phyloP scores from a whole-genome alignment of 768 basidiomycete genomes.

The Phylloporus sp. region DNA sequence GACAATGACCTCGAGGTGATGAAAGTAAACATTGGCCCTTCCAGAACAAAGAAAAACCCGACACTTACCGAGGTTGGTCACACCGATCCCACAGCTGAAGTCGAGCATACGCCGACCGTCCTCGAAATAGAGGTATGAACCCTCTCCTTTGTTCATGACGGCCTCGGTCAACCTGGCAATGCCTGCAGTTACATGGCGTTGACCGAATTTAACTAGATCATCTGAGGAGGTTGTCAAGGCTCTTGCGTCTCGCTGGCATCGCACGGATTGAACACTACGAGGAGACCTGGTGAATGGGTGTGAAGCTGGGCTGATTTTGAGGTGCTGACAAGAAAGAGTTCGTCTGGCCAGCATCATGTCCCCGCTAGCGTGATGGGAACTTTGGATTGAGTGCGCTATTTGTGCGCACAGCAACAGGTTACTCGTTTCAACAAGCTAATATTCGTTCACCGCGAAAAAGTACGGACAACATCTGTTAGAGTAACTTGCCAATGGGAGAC shows the following conservation, averaged over 20 bases:
- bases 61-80: constrained; percentile 69
- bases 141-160: constrained; percentile 61
- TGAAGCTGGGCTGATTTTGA: not conserved
- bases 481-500: constrained; percentile 34
- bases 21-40: not conserved
- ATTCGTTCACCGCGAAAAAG: no score
- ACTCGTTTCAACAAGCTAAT: no score
- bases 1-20: constrained; percentile 64
- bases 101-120: constrained; percentile 76
- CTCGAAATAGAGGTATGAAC: constrained; percentile 66
- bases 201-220: constrained; percentile 33
- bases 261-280: not conserved
- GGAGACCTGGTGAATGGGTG: not conserved
- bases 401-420: no score
- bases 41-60: not conserved
- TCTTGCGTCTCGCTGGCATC: constrained; percentile 5
- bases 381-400: not conserved
- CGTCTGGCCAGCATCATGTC: constrained; percentile 14
- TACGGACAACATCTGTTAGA: no score
- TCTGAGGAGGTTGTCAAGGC: constrained; percentile 21
- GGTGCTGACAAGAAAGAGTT: not conserved
- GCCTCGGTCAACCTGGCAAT: constrained; percentile 42
- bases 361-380: not conserved
- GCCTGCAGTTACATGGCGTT: constrained; percentile 44
- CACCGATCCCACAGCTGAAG: constrained; percentile 85